Conservation (phyloP, 73 alveolate species). For the Blepharisma japonicum region DNA sequence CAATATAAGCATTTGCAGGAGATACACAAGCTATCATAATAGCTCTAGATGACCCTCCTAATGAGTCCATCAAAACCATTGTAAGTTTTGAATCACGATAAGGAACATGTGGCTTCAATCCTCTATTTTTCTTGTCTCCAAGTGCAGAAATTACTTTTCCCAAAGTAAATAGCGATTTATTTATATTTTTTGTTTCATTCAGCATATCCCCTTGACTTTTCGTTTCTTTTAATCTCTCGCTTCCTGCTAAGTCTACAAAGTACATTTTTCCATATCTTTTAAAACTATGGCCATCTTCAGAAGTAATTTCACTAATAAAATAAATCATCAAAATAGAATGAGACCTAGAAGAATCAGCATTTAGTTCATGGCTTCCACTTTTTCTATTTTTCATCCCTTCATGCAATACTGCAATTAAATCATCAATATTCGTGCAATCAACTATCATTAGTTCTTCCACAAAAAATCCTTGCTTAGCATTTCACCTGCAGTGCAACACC, state of each 20-base stretch:
- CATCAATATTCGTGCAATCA: conserved; percentile 93
- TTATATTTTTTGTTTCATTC: conserved; percentile 96
- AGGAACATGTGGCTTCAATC: conserved; percentile 82
- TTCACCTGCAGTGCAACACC: conserved; percentile 92
- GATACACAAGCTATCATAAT: conserved; percentile 97
- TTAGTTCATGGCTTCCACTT: conserved; percentile 95
- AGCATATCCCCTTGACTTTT: conserved; percentile 95
- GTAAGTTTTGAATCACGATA: conserved; percentile 97
- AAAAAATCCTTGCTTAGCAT: conserved; percentile 94
- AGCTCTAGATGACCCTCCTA: conserved; percentile 97
- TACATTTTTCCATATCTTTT: conserved; percentile 97
- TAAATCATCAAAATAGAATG: conserved; percentile 94
- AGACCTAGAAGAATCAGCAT: conserved; percentile 95
- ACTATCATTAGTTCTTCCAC: conserved; percentile 98
- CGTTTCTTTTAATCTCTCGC: conserved; percentile 96
- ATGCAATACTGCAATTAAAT: conserved; percentile 90
- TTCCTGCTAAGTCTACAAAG: conserved; percentile 98
- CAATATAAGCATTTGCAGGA: conserved; percentile 90
- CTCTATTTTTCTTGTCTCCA: conserved; percentile 69
- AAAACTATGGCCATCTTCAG: conserved; percentile 86
- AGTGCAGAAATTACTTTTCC: conserved; percentile 90
- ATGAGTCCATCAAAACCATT: conserved; percentile 96
- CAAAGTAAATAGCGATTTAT: conserved; percentile 89
- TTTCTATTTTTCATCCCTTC: conserved; percentile 98
- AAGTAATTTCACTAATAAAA: conserved; percentile 85